phyloP scores from a whole-genome alignment of 495 filamentous ascomycete species.

The Pyrenula massariospora region DNA sequence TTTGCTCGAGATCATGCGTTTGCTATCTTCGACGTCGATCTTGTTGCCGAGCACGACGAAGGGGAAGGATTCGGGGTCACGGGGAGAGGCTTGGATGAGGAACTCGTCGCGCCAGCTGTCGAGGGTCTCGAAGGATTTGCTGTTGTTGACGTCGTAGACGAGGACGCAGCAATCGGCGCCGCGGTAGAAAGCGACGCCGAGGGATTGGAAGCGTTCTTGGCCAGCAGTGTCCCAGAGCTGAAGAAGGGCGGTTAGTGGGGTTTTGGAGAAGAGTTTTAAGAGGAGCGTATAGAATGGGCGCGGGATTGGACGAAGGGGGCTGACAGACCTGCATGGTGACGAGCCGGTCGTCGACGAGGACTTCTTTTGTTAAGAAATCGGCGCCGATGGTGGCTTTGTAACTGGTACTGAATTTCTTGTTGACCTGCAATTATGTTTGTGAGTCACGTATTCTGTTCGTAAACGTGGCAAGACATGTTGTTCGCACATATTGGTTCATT shows the following conservation, averaged over 20 bases:
- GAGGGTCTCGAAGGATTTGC: conserved; percentile 95
- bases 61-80: conserved; percentile 94
- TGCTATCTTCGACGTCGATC: conserved; percentile 97
- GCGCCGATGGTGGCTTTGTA: conserved; percentile 99
- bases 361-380: conserved; percentile 97
- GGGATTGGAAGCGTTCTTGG: conserved; percentile 93
- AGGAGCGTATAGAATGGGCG: background rate
- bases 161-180: conserved; percentile 98
- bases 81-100: conserved; percentile 89
- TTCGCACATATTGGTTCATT: conserved; percentile 99
- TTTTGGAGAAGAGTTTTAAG: background rate
- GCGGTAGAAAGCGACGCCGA: conserved; percentile 96
- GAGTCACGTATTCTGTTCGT: background rate
- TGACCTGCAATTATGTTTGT: conserved; percentile 53
- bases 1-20: conserved; percentile 90
- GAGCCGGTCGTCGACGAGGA: conserved; percentile 89
- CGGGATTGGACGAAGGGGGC: background rate
- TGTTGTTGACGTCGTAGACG: conserved; percentile 98
- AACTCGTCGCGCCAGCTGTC: conserved; percentile 99
- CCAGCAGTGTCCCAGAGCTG: conserved; percentile 98
- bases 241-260: background rate
- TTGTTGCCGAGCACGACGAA: conserved; percentile 99
- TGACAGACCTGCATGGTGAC: conserved; percentile 91
- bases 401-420: conserved; percentile 99
- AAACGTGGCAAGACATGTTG: background rate